Percentiles rank a stretch among this genome's conserved stretches.
Conservation (phyloP, 2,329 filamentous ascomycete species). For the Colletotrichum ledebouriae region DNA sequence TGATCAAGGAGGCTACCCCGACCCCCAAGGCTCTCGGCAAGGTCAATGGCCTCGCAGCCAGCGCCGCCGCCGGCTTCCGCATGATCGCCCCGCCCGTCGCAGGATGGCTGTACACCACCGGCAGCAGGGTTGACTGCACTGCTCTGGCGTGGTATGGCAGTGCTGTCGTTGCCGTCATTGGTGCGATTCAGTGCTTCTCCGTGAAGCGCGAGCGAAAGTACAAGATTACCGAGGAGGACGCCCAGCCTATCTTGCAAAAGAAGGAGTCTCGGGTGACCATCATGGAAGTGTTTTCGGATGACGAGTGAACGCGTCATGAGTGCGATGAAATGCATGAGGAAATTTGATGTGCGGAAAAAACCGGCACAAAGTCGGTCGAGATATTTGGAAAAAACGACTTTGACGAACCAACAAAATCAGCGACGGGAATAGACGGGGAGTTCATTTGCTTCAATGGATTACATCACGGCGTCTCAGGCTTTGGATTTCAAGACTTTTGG, state of each 20-base stretch:
- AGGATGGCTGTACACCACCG: slow-evolving; percentile 73
- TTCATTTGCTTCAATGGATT: slow-evolving; percentile 19
- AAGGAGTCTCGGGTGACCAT: slow-evolving; percentile 34
- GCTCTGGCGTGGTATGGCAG: slow-evolving; percentile 75
- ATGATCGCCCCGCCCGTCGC: slow-evolving; percentile 76
- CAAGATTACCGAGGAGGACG: slow-evolving; percentile 32
- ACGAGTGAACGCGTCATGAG: slow-evolving; percentile 33
- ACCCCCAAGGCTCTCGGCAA: slow-evolving; percentile 69
- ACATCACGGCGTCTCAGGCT: slow-evolving; percentile 20
- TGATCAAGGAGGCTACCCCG: slow-evolving; percentile 76
- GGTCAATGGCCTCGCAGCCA: slow-evolving; percentile 76
- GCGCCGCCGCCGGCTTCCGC: slow-evolving; percentile 74
- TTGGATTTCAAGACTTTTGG: not conserved
- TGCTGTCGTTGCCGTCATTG: slow-evolving; percentile 67
- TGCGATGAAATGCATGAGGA: slow-evolving; percentile 8
- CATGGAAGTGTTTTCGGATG: slow-evolving; percentile 39
- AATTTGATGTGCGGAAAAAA: slow-evolving; percentile 16
- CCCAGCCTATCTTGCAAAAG: slow-evolving; percentile 29
- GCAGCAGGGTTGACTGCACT: slow-evolving; percentile 70
- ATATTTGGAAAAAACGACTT: slow-evolving; percentile 20
- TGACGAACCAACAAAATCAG: slow-evolving; percentile 26
- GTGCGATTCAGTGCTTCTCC: slow-evolving; percentile 71
- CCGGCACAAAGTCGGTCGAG: not conserved
- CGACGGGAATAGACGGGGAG: slow-evolving; percentile 32
- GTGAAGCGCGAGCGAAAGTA: slow-evolving; percentile 53